A percentile compares a stretch with the other conserved stretches of the same genome.
Evolutionary conservation across 139 green algal species (phyloP).

Genomic region (Tetraselmis chui): DNA sequence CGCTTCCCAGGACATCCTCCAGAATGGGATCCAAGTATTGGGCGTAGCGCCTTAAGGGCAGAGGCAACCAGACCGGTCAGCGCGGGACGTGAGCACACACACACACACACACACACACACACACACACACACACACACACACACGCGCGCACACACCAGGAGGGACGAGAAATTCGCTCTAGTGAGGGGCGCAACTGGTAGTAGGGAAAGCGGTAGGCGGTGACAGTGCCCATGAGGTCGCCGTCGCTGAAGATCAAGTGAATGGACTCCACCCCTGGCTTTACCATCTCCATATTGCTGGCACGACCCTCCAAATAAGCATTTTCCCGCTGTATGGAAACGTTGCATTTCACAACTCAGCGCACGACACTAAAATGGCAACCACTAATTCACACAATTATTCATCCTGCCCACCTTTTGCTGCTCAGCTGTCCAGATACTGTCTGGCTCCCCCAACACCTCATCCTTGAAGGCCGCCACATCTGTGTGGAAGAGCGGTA

Average conservation of each 20-base stretch:
- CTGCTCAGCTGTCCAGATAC: background rate
- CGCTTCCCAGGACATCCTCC: slow-evolving; percentile 38
- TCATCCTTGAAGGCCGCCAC: slow-evolving; percentile 24
- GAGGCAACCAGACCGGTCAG: too few relatives aligned
- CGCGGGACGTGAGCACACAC: too few relatives aligned
- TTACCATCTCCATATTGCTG: slow-evolving; percentile 45
- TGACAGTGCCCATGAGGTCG: slow-evolving; percentile 9
- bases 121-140: too few relatives aligned
- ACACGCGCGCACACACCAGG: too few relatives aligned
- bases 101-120: too few relatives aligned
- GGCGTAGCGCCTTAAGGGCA: background rate
- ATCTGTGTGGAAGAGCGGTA: slow-evolving; percentile 41
- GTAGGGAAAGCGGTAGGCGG: slow-evolving; percentile 58
- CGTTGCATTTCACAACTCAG: too few relatives aligned
- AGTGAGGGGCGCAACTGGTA: slow-evolving; percentile 25
- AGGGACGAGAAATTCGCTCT: too few relatives aligned
- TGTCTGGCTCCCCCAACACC: background rate
- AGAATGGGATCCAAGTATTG: background rate
- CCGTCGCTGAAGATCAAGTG: slow-evolving; percentile 56
- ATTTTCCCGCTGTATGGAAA: slow-evolving; percentile 28
- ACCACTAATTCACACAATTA: too few relatives aligned
- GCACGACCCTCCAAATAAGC: slow-evolving; percentile 41
- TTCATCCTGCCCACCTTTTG: background rate
- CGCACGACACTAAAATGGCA: too few relatives aligned
- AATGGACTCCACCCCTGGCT: slow-evolving; percentile 45